Conservation (phyloP, 106 monocot species). For the Amphibolis antarctica region DNA sequence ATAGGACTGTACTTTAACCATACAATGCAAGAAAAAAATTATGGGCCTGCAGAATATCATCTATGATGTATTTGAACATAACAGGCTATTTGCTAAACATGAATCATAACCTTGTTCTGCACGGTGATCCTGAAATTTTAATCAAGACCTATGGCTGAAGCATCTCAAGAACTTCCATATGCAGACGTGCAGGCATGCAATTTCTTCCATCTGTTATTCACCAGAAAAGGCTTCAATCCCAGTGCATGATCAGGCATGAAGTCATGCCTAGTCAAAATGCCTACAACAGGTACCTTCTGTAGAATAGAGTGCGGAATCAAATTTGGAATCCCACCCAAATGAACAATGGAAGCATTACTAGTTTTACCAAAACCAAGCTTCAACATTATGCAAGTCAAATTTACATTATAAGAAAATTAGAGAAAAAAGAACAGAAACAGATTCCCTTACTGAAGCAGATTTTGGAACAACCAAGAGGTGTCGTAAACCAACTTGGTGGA, state of each 20-base stretch:
- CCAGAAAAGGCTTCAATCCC: conserved; percentile 16
- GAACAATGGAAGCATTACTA: background rate
- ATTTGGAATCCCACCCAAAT: background rate
- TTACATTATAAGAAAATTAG: background rate
- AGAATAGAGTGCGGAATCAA: background rate
- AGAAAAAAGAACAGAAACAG: background rate
- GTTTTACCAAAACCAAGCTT: background rate
- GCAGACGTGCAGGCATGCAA: background rate
- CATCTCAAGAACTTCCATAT: background rate
- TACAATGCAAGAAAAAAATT: no score
- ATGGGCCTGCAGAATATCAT: no score
- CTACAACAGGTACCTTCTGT: conserved; percentile 60
- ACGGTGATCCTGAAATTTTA: no score
- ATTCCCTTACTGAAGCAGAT: conserved; percentile 10
- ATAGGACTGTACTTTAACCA: no score
- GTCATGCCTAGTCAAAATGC: conserved; percentile 89
- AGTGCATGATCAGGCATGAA: conserved; percentile 82
- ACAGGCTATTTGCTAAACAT: no score
- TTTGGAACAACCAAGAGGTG: conserved; percentile 19
- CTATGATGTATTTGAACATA: no score
- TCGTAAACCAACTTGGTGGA: conserved; percentile 27
- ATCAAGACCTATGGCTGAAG: background rate
- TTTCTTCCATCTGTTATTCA: conserved; percentile 6
- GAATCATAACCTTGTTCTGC: no score
- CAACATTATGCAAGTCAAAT: no score